A percentile compares a stretch with the other conserved stretches of the same genome.
phyloP scores from a whole-genome alignment of 805 yeast genomes.

The Kuraishia hungarica region DNA sequence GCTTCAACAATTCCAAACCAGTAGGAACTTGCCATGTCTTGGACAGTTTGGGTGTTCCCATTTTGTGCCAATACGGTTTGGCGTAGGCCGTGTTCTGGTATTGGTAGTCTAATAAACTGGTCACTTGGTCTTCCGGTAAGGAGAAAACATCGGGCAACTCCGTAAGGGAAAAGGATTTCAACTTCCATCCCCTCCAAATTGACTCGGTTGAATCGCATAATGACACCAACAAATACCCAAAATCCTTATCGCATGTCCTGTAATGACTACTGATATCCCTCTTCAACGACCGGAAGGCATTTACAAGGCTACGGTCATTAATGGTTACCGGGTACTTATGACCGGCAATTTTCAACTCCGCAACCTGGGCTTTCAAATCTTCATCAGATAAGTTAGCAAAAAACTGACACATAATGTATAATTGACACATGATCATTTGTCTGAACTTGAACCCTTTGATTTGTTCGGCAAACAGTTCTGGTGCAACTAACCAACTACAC shows the following conservation, averaged over 20 bases:
- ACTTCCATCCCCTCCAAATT: conserved; percentile 19
- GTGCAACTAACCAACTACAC: conserved; percentile 19
- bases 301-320: neutral
- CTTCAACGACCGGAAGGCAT: conserved; percentile 1
- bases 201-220: conserved; percentile 11
- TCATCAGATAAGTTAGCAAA: conserved; percentile 4
- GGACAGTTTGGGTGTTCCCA: conserved; percentile 21
- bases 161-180: conserved; percentile 19
- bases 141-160: conserved; percentile 5
- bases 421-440: conserved; percentile 13
- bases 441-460: conserved; percentile 10
- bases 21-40: conserved; percentile 18
- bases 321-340: neutral
- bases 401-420: conserved; percentile 15
- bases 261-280: conserved; percentile 15
- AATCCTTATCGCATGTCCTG: conserved; percentile 6
- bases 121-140: neutral
- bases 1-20: conserved; percentile 11
- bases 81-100: neutral
- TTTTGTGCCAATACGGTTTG: conserved; percentile 11
- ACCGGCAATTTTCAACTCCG: neutral
- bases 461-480: conserved; percentile 15
- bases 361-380: neutral
- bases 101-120: neutral
- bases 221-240: conserved; percentile 9